Percentiles rank a stretch among this genome's conserved stretches.
These are phyloP conservation scores for Coix lacrymajobi DNA, from an alignment of 176 grass and related monocot species.

Conservation along the genomic window DNA sequence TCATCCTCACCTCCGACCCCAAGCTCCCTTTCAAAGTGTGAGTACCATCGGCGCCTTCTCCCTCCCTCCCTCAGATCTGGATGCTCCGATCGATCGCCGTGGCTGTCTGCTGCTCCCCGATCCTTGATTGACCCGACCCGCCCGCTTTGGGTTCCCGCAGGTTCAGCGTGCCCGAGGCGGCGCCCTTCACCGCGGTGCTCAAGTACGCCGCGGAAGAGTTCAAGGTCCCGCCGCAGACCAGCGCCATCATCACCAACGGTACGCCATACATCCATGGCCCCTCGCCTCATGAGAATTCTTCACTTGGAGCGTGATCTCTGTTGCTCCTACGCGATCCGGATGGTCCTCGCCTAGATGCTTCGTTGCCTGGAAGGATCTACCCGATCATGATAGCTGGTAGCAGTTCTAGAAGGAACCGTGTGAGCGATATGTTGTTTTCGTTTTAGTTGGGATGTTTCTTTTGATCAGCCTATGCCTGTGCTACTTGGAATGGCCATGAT, in stretches of 20 bases:
- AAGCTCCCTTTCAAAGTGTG: constrained; percentile 99
- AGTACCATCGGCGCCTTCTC: background rate
- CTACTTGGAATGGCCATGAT: background rate
- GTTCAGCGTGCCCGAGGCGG: constrained; percentile 95
- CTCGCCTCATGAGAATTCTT: background rate
- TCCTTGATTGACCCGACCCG: background rate
- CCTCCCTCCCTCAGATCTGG: background rate
- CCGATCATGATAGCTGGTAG: background rate
- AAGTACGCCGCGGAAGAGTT: constrained; percentile 98
- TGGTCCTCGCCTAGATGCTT: background rate
- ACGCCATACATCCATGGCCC: background rate
- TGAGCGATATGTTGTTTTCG: background rate
- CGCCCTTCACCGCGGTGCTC: constrained; percentile 95
- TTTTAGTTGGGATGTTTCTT: no score
- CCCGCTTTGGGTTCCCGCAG: constrained; percentile 34
- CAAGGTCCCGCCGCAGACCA: constrained; percentile 97
- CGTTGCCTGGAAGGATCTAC: background rate
- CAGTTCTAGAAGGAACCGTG: background rate
- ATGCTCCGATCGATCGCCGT: constrained; percentile 10
- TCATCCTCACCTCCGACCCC: constrained; percentile 97
- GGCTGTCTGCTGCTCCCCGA: background rate
- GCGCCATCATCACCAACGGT: constrained; percentile 99
- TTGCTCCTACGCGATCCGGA: background rate
- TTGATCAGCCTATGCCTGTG: background rate
- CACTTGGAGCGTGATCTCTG: background rate